Conservation (phyloP, 2,329 filamentous ascomycete genomes). For the Onygenales sp. region DNA sequence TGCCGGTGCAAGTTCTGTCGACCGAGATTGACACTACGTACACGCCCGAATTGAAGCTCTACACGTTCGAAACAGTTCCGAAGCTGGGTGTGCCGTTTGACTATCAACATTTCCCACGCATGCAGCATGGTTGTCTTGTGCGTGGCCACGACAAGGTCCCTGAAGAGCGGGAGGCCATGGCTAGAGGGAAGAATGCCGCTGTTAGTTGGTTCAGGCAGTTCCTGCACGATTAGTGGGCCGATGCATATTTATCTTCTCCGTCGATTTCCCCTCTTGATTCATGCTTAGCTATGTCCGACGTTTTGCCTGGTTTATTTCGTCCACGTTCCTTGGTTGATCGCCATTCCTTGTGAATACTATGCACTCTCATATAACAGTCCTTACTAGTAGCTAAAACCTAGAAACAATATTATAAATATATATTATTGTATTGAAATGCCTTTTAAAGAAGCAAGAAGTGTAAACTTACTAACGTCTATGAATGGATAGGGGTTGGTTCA, state of each 20-base stretch:
- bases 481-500: too few species aligned
- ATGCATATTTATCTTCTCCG: neutral
- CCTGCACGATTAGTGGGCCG: neutral
- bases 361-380: too few species aligned
- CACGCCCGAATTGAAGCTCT: conserved; percentile 38
- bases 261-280: too few species aligned
- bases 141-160: conserved; percentile 32
- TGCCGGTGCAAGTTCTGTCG: conserved; percentile 45
- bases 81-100: conserved; percentile 35
- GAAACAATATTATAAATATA: too few species aligned
- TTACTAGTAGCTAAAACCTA: too few species aligned
- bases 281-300: too few species aligned
- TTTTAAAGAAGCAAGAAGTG: too few species aligned
- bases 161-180: conserved; percentile 37
- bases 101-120: conserved; percentile 43
- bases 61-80: conserved; percentile 32
- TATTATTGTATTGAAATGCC: too few species aligned
- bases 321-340: too few species aligned
- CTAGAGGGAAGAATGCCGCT: conserved; percentile 39
- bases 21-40: conserved; percentile 40
- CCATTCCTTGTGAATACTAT: too few species aligned
- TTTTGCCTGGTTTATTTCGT: too few species aligned
- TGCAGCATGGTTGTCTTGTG: conserved; percentile 38
- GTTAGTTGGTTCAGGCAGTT: conserved; percentile 36
- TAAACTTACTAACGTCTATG: too few species aligned